These are phyloP conservation scores for Zymoseptoria tritici DNA, from an alignment of 2,329 filamentous ascomycete species.

Conservation along the genomic window DNA sequence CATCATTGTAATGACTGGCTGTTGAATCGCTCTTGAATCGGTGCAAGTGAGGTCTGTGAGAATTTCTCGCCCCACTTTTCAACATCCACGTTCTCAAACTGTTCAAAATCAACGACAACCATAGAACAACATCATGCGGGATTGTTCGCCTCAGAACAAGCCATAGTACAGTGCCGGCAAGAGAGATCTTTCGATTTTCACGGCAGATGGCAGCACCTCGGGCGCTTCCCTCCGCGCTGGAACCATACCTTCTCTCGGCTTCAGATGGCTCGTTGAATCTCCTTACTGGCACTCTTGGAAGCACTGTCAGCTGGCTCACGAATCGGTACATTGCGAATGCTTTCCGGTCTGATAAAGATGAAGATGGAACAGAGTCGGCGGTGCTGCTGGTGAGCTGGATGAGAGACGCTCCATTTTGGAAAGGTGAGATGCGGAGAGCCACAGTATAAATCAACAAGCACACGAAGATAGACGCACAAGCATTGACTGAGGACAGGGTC, in stretches of 20 bases:
- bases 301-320: slow-evolving; percentile 49
- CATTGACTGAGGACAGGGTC: slow-evolving; percentile 41
- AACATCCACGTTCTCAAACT: neutral
- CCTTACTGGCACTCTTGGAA: slow-evolving; percentile 56
- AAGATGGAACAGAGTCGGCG: slow-evolving; percentile 24
- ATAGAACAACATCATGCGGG: neutral
- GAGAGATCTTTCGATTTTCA: neutral
- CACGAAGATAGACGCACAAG: neutral
- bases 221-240: slow-evolving; percentile 52
- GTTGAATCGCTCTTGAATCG: neutral
- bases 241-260: slow-evolving; percentile 55
- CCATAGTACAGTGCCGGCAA: neutral
- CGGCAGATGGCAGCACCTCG: neutral
- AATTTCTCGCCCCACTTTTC: neutral
- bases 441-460: slow-evolving; percentile 11
- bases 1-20: neutral
- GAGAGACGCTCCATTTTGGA: slow-evolving; percentile 73
- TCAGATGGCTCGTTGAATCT: slow-evolving; percentile 54
- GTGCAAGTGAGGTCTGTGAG: neutral
- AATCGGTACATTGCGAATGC: slow-evolving; percentile 45
- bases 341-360: slow-evolving; percentile 23
- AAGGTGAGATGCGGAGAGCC: slow-evolving; percentile 45
- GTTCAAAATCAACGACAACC: neutral
- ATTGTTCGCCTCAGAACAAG: neutral
- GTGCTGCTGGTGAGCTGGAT: slow-evolving; percentile 78